Percentiles rank a stretch among this genome's conserved stretches.
Conservation (phyloP, 805 yeast genomes). For the Wickerhamiella lipophila region DNA sequence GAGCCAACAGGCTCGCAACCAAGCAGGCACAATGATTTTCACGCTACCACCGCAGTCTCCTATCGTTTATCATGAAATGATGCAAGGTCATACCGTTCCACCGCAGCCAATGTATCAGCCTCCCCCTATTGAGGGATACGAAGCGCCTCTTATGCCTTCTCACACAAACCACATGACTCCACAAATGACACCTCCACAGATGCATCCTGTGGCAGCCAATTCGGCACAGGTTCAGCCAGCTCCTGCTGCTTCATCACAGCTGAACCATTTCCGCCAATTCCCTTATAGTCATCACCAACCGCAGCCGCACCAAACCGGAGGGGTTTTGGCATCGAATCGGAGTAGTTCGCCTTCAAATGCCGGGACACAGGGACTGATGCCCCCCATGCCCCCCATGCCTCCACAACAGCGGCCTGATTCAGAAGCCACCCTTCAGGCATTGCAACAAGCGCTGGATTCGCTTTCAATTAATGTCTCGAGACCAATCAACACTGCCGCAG, state of each 20-base stretch:
- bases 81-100: background rate
- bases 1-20: conserved; percentile 1
- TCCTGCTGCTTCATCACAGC: background rate
- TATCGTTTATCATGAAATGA: background rate
- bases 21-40: background rate
- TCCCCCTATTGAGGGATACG: conserved; percentile 3
- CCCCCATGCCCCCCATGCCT: conserved; percentile 1
- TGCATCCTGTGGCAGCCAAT: background rate
- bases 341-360: background rate
- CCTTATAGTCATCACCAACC: background rate
- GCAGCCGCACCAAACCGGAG: conserved; percentile 6
- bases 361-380: background rate
- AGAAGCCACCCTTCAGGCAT: conserved; percentile 1
- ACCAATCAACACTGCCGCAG: conserved; percentile 6
- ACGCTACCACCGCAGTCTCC: background rate
- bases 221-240: background rate
- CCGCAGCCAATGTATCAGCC: background rate
- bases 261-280: background rate
- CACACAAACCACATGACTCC: background rate
- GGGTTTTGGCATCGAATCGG: background rate
- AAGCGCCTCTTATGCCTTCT: background rate
- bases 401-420: conserved; percentile 3
- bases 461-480: conserved; percentile 5
- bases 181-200: conserved; percentile 4
- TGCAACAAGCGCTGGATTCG: conserved; percentile 7